phyloP scores from a whole-genome alignment of 768 basidiomycete species.

The Lanmaoa pseudosensibilis region DNA sequence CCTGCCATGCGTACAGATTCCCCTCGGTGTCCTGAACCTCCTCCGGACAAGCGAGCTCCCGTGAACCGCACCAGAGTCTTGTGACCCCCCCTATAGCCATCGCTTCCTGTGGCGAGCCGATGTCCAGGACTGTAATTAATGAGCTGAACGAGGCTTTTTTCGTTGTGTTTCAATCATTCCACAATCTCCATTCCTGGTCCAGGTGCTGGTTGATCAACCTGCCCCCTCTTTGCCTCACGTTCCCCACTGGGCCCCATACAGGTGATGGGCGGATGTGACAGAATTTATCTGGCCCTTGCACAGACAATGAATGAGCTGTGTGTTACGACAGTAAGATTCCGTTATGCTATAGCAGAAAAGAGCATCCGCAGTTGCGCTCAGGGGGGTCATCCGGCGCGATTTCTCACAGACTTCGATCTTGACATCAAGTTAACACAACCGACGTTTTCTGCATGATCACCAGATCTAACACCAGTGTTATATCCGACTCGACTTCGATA shows the following conservation, averaged over 20 bases:
- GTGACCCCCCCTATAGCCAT: constrained; percentile 1
- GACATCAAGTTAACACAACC: background rate
- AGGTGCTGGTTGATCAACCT: no score
- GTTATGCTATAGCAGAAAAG: background rate
- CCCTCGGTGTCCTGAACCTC: constrained; percentile 5
- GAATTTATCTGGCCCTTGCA: background rate
- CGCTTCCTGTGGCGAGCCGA: background rate
- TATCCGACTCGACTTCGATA: constrained; percentile 4
- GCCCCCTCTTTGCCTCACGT: no score
- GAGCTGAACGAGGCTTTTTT: no score
- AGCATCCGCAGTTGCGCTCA: background rate
- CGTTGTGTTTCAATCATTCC: no score
- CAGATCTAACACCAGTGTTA: background rate
- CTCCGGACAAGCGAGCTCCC: constrained; percentile 8
- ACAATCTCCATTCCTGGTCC: no score
- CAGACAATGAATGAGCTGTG: background rate
- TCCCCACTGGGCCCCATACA: no score
- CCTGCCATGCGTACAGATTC: constrained; percentile 4
- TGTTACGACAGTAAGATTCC: no score
- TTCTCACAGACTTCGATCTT: constrained; percentile 16
- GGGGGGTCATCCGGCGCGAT: background rate
- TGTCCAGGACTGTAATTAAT: no score
- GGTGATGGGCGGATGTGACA: background rate
- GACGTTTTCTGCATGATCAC: background rate
- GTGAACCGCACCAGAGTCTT: background rate